Evolutionary conservation across 805 yeast species (phyloP), one percentile per base, ranked within the genome.

Genomic region (Cyberlindnera japonica): DNA sequence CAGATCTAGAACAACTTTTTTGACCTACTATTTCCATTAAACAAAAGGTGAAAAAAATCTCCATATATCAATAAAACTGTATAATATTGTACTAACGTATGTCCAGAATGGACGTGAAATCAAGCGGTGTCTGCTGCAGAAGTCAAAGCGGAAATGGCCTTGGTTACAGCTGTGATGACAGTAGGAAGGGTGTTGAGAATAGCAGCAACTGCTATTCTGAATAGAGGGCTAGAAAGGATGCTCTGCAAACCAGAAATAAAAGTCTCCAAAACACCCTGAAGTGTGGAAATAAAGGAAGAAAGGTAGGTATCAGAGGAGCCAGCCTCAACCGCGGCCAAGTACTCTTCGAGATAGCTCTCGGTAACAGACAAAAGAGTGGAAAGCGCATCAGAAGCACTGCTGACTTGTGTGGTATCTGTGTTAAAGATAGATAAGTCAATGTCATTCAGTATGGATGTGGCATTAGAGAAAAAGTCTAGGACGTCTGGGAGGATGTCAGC

Each of bases 371-470:
- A 18, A 10, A 37, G 22, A 14, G 36, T 25, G 9, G 32, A 24
- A 15, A 33, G 17, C 6, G 27, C 36, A 15, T 23, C 28, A 14
- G 29, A 13, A n/a, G 40, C 35, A 11, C 15, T 15, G 35, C 13
- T 29, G 15, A 30, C 33, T 22, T 29, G 21, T 3, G 26, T 20
- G 17, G 38, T 35, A 27, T 35, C 38, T 6, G 38, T 35, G 37
- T 18, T n/a, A 25, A 35, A 35, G 33, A 35, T 35, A 27, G 38
- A 35, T 9, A 35, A 24, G 20, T 27, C 27, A 18, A 35, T 7
- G 6, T 17, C 13, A 15, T 21, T 19, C 25, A 35, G 16, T 5
- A 16, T 14, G 16, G 26, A 14, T 15, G 24, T 18, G 26, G 21
- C 12, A 5, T n/a, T 10, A 13, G 13, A 15, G 27, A 27, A 25